Percentiles rank a stretch among this genome's conserved stretches.
Conservation (phyloP, 345 rosid genomes). For the Pistacia vera region DNA sequence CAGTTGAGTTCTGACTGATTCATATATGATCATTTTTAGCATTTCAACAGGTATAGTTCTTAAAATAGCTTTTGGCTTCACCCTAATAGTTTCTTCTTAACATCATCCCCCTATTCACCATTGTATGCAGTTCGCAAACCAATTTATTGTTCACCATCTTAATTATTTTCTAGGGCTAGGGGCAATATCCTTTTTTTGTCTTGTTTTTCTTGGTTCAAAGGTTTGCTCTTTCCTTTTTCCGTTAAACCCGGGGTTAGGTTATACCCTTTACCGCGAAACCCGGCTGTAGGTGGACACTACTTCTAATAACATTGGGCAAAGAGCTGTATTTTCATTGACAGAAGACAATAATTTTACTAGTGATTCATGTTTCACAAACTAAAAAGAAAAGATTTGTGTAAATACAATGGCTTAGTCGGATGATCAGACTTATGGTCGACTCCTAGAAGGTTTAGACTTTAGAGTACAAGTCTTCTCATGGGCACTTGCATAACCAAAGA, state of each 20-base stretch:
- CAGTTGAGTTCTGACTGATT: not conserved
- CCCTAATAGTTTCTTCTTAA: no score
- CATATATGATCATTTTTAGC: no score
- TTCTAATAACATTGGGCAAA: not conserved
- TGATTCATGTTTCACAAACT: no score
- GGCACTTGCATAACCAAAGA: no score
- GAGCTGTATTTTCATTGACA: no score
- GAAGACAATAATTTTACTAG: no score
- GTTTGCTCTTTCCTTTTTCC: not conserved
- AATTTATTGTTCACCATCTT: not conserved
- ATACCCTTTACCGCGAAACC: not conserved
- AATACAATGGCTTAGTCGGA: no score
- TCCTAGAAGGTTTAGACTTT: no score
- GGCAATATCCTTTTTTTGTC: not conserved
- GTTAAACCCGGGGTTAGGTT: not conserved
- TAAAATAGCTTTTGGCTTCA: not conserved
- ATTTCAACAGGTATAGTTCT: not conserved
- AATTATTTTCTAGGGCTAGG: not conserved
- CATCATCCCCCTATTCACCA: no score
- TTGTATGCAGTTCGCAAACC: not conserved
- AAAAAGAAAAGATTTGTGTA: no score
- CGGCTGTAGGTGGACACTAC: not conserved
- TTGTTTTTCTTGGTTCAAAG: not conserved
- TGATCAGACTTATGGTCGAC: not conserved
- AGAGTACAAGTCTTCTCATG: no score